A percentile compares a stretch with the other conserved stretches of the same genome.
These are phyloP conservation scores for Cucumis hystrix DNA, from an alignment of 306 rosid genomes.

Conservation along the genomic window DNA sequence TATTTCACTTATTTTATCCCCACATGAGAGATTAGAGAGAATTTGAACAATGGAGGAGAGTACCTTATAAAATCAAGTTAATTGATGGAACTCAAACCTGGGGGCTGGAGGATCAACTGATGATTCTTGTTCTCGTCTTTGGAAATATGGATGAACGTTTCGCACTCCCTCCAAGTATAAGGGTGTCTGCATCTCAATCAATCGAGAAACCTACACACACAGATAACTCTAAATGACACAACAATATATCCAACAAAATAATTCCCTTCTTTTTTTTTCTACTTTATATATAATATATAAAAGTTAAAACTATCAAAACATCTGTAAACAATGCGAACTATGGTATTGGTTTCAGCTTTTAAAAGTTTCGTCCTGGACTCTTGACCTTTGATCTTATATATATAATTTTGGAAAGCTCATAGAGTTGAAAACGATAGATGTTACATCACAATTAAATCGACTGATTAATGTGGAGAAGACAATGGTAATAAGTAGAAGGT, in stretches of 20 bases:
- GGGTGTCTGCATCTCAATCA: conserved; percentile 89
- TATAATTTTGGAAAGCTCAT: not conserved
- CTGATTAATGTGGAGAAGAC: not conserved
- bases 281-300: not conserved
- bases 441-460: not conserved
- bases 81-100: conserved; percentile 11
- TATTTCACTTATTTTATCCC: not conserved
- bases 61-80: conserved; percentile 7
- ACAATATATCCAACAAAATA: not conserved
- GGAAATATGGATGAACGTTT: conserved; percentile 64
- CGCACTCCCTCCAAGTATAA: conserved; percentile 62
- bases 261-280: not conserved
- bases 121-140: conserved; percentile 26
- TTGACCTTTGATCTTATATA: not conserved
- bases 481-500: not conserved
- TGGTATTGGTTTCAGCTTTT: too few relatives aligned
- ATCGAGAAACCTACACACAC: conserved; percentile 56
- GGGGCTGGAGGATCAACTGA: conserved; percentile 1
- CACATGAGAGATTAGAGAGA: not conserved
- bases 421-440: not conserved
- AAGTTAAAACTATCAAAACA: too few relatives aligned
- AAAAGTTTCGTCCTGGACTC: too few relatives aligned
- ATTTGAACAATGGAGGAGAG: not conserved
- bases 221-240: not conserved
- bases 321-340: too few relatives aligned